Evolutionary conservation across 176 grass and related monocot species (phyloP).

Genomic region (Aechmea fasciata): DNA sequence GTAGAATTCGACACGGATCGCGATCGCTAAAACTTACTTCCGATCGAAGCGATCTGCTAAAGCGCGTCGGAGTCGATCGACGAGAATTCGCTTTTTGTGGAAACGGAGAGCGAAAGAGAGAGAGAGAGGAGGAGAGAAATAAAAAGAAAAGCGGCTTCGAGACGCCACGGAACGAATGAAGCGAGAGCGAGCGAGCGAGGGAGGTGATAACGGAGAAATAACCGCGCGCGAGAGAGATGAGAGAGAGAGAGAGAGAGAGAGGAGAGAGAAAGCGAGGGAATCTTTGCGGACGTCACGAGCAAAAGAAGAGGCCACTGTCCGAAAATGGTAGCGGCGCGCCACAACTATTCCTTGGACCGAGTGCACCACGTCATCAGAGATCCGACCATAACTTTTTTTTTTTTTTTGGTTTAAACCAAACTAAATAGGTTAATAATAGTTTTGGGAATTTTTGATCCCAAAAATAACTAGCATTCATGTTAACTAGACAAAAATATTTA

Average conservation of each 20-base stretch:
- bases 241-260: background rate
- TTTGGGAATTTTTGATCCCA: too few species aligned
- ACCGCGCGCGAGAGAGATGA: background rate
- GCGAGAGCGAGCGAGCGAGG: background rate
- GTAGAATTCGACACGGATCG: background rate
- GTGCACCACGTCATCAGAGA: background rate
- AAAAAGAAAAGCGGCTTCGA: conserved; percentile 4
- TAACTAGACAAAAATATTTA: too few species aligned
- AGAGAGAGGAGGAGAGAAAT: background rate
- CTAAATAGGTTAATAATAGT: too few species aligned
- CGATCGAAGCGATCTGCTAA: background rate
- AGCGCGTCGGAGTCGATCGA: background rate
- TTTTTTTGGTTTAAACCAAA: too few species aligned
- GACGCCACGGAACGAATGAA: background rate
- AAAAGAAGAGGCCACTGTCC: background rate
- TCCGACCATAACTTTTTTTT: background rate
- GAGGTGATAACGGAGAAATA: background rate
- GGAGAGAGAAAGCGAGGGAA: conserved; percentile 1
- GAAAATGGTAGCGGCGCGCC: background rate
- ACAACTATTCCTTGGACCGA: background rate
- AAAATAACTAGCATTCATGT: too few species aligned
- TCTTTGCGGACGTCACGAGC: conserved; percentile 22
- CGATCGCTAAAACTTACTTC: background rate
- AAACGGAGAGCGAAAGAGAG: background rate
- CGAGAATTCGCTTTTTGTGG: background rate